phyloP scores from a whole-genome alignment of 495 filamentous ascomycete genomes.

The Chaetomium tenue region DNA sequence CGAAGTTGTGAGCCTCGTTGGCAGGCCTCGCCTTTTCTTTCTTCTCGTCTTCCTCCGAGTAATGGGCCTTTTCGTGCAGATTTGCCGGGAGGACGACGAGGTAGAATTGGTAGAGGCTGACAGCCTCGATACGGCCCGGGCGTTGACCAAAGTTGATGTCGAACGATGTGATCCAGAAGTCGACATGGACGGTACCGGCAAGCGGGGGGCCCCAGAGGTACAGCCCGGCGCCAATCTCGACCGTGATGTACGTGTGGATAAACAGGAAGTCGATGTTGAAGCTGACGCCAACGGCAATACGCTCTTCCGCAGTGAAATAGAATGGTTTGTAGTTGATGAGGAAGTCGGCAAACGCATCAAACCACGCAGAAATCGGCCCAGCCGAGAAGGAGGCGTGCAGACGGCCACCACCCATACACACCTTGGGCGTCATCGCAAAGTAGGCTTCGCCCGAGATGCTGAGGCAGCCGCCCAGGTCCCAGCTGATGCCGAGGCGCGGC shows the following conservation, averaged over 20 bases:
- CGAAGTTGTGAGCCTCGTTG: too few species aligned
- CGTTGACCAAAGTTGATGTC: constrained; percentile 49
- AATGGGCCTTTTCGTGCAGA: too few species aligned
- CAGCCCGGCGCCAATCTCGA: constrained; percentile 41
- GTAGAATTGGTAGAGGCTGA: too few species aligned
- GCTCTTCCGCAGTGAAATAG: constrained; percentile 40
- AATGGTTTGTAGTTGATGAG: constrained; percentile 54
- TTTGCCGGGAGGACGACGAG: too few species aligned
- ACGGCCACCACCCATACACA: constrained; percentile 48
- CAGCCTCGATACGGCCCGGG: too few species aligned
- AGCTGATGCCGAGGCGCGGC: constrained; percentile 46
- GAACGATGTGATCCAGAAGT: constrained; percentile 46
- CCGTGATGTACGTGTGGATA: constrained; percentile 35
- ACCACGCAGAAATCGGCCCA: constrained; percentile 41
- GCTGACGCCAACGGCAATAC: constrained; percentile 42
- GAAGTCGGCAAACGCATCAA: constrained; percentile 48
- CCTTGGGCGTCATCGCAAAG: constrained; percentile 54
- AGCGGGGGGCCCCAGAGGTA: constrained; percentile 43
- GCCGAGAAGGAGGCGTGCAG: constrained; percentile 33
- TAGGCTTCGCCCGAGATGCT: constrained; percentile 47
- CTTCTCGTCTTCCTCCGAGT: too few species aligned
- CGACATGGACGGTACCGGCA: constrained; percentile 41
- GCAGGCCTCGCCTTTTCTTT: too few species aligned
- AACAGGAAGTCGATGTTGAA: constrained; percentile 43
- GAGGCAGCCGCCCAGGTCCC: constrained; percentile 33